Percentiles rank a stretch among this genome's conserved stretches.
Conservation (phyloP, 345 rosid species). For the Mallotus nudiflorus region DNA sequence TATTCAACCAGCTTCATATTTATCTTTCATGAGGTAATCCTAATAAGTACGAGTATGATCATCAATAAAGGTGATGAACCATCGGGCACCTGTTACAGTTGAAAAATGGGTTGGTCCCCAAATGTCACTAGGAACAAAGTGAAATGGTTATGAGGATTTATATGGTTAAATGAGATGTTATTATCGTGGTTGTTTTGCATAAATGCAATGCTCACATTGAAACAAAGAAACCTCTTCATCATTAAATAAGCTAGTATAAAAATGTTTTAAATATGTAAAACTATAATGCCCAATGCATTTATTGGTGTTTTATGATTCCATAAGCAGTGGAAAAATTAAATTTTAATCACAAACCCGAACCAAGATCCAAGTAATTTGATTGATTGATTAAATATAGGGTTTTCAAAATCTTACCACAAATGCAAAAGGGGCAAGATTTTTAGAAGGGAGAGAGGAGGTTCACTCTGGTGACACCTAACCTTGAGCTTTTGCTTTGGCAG, state of each 20-base stretch:
- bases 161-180: not conserved
- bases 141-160: not conserved
- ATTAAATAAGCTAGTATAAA: not conserved
- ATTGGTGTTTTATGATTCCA: no score
- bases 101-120: not conserved
- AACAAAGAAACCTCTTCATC: not conserved
- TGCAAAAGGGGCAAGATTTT: no score
- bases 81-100: not conserved
- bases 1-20: not conserved
- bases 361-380: no score
- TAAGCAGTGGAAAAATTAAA: no score
- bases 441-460: no score
- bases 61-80: slow-evolving; percentile 11
- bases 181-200: not conserved
- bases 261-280: not conserved
- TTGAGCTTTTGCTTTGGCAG: no score
- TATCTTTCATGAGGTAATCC: not conserved
- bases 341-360: no score
- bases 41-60: slow-evolving; percentile 1
- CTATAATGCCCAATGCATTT: not conserved
- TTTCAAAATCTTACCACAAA: no score
- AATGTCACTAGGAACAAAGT: slow-evolving; percentile 2
- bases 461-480: no score
- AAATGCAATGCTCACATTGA: not conserved
- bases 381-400: no score